Percentiles rank a stretch among this genome's conserved stretches.
Evolutionary conservation across 768 basidiomycete genomes (phyloP).

Genomic region (Hydnomerulius pinastri): DNA sequence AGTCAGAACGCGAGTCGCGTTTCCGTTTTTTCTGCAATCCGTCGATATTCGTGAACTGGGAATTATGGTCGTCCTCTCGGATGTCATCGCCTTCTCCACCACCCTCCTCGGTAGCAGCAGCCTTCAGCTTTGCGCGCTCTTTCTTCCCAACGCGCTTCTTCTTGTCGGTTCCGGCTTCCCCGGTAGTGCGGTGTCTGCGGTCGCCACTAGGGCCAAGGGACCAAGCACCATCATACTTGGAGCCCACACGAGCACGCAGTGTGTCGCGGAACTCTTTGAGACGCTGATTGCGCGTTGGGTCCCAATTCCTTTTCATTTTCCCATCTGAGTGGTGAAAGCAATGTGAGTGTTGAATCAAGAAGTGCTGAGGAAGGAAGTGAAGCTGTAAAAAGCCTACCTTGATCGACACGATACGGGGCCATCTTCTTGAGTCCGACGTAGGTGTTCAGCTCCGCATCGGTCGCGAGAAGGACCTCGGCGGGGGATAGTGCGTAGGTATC

Average conservation of each 20-base stretch:
- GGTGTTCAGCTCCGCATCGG: slow-evolving; percentile 90
- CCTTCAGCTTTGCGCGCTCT: slow-evolving; percentile 58
- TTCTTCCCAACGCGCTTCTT: slow-evolving; percentile 76
- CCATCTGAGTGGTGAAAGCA: slow-evolving; percentile 13
- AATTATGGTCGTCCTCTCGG: neutral
- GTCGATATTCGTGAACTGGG: neutral
- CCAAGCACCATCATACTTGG: slow-evolving; percentile 19
- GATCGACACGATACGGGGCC: slow-evolving; percentile 81
- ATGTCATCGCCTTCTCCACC: slow-evolving; percentile 3
- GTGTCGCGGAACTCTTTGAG: slow-evolving; percentile 72
- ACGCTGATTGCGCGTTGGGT: slow-evolving; percentile 59
- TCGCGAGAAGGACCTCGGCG: slow-evolving; percentile 87
- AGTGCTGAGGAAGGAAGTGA: neutral
- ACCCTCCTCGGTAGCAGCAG: slow-evolving; percentile 18
- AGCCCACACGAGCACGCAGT: slow-evolving; percentile 46
- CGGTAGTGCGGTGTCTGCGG: slow-evolving; percentile 5
- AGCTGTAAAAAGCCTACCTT: slow-evolving; percentile 24
- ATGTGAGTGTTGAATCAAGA: neutral
- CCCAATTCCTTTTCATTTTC: slow-evolving; percentile 49
- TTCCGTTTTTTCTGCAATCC: slow-evolving; percentile 18
- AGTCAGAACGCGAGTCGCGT: slow-evolving; percentile 12
- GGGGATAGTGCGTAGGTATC: slow-evolving; percentile 73
- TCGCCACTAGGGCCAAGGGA: slow-evolving; percentile 5
- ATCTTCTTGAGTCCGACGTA: slow-evolving; percentile 88
- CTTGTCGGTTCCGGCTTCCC: slow-evolving; percentile 23